Percentiles rank a stretch among this genome's conserved stretches.
These are phyloP conservation scores for Suhomyces vadensis DNA, from an alignment of 805 yeast species.

Conservation along the genomic window DNA sequence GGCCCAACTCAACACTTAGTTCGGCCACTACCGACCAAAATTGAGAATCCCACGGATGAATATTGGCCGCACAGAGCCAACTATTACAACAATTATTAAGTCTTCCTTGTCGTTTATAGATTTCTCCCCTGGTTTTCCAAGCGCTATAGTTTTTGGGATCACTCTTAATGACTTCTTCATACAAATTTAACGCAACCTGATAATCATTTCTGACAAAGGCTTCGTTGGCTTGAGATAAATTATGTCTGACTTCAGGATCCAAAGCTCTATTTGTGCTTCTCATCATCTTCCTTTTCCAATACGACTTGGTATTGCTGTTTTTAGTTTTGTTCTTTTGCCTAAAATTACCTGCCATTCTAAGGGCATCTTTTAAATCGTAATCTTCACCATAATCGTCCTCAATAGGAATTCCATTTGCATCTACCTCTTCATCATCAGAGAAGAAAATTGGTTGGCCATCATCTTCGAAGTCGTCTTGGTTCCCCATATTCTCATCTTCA, in stretches of 20 bases:
- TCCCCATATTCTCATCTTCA: slow-evolving; percentile 15
- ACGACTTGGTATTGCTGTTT: slow-evolving; percentile 36
- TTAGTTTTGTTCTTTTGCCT: slow-evolving; percentile 40
- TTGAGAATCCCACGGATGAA: slow-evolving; percentile 71
- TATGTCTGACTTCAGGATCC: slow-evolving; percentile 70
- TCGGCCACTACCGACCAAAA: slow-evolving; percentile 81
- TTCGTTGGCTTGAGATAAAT: slow-evolving; percentile 74
- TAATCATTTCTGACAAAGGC: slow-evolving; percentile 70
- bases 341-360: slow-evolving; percentile 68
- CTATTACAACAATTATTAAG: slow-evolving; percentile 72
- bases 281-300: slow-evolving; percentile 39
- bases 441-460: slow-evolving; percentile 20
- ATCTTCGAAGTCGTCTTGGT: slow-evolving; percentile 13
- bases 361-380: slow-evolving; percentile 57
- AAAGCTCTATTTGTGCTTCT: slow-evolving; percentile 42
- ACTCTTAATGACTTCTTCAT: slow-evolving; percentile 67
- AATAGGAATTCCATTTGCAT: slow-evolving; percentile 25
- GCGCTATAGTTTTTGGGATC: slow-evolving; percentile 82
- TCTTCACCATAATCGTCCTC: slow-evolving; percentile 45
- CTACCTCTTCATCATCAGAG: slow-evolving; percentile 25
- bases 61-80: slow-evolving; percentile 80
- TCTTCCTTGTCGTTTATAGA: slow-evolving; percentile 66
- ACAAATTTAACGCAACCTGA: slow-evolving; percentile 58
- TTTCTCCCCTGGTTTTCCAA: slow-evolving; percentile 85
- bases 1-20: slow-evolving; percentile 62